Conservation (phyloP, 164 flowering plant species). For the Tinospora cordifolia region DNA sequence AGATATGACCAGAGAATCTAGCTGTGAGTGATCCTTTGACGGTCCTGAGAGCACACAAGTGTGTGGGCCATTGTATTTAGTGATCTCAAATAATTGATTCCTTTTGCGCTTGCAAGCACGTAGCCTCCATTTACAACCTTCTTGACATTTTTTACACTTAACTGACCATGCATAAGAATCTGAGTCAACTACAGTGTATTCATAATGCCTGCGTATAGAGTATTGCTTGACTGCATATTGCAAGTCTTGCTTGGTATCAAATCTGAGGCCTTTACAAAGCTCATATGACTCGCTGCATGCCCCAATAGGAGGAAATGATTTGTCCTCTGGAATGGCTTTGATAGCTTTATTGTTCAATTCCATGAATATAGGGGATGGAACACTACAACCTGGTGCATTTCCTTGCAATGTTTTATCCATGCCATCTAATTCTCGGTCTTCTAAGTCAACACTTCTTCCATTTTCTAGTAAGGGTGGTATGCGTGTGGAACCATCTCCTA, state of each 20-base stretch:
- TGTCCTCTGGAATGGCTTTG: not conserved
- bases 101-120: slow-evolving; percentile 1
- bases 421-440: not conserved
- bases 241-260: not conserved
- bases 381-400: not conserved
- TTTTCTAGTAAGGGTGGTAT: not conserved
- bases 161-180: not conserved
- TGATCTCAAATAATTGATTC: slow-evolving; percentile 1
- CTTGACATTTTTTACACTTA: not conserved
- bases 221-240: not conserved
- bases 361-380: not conserved
- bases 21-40: not conserved
- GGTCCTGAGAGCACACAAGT: not conserved
- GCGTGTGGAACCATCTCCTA: not conserved
- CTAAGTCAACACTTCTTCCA: not conserved
- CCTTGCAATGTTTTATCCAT: not conserved
- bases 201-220: not conserved
- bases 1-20: not conserved
- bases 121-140: not conserved
- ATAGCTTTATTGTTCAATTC: not conserved
- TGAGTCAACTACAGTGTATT: not conserved
- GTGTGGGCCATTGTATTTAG: not conserved
- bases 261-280: not conserved
- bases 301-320: not conserved
- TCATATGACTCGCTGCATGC: not conserved